phyloP scores from a whole-genome alignment of 1,284 basidiomycete species.

The Melampsora larici-populina region DNA sequence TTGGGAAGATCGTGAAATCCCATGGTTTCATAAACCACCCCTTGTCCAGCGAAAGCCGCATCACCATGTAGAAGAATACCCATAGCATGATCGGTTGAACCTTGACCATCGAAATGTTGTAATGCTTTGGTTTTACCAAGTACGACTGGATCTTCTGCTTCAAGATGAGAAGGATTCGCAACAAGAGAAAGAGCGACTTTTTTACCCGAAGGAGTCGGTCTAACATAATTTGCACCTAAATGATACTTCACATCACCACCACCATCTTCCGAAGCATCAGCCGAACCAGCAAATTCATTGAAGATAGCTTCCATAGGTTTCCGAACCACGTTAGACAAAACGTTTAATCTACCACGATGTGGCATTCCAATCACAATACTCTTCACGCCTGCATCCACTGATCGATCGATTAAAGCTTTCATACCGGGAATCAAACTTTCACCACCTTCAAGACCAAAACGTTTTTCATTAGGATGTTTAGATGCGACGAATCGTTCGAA shows the following conservation, averaged over 20 bases:
- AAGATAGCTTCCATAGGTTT: slow-evolving; percentile 98
- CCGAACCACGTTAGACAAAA: slow-evolving; percentile 95
- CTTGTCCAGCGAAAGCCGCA: slow-evolving; percentile 97
- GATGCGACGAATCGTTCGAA: slow-evolving; percentile 98
- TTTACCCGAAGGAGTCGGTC: slow-evolving; percentile 96
- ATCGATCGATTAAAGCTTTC: slow-evolving; percentile 97
- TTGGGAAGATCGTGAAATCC: slow-evolving; percentile 92
- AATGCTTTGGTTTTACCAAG: slow-evolving; percentile 95
- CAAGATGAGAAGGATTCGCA: slow-evolving; percentile 96
- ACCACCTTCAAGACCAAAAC: slow-evolving; percentile 97
- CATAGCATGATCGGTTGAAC: slow-evolving; percentile 76
- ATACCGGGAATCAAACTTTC: slow-evolving; percentile 97
- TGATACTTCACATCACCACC: slow-evolving; percentile 99
- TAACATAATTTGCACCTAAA: slow-evolving; percentile 96
- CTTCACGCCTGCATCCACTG: slow-evolving; percentile 92
- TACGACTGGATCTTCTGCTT: slow-evolving; percentile 95
- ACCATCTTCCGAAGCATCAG: slow-evolving; percentile 68
- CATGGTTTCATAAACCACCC: slow-evolving; percentile 99
- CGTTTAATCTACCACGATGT: slow-evolving; percentile 96
- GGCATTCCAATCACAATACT: slow-evolving; percentile 99
- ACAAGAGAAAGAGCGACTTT: slow-evolving; percentile 96
- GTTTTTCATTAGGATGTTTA: slow-evolving; percentile 99
- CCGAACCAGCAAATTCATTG: slow-evolving; percentile 86
- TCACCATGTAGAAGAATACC: slow-evolving; percentile 94
- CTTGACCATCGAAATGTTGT: slow-evolving; percentile 86